Conservation (phyloP, 202 grass and related monocot species). For the Zizania palustris region DNA sequence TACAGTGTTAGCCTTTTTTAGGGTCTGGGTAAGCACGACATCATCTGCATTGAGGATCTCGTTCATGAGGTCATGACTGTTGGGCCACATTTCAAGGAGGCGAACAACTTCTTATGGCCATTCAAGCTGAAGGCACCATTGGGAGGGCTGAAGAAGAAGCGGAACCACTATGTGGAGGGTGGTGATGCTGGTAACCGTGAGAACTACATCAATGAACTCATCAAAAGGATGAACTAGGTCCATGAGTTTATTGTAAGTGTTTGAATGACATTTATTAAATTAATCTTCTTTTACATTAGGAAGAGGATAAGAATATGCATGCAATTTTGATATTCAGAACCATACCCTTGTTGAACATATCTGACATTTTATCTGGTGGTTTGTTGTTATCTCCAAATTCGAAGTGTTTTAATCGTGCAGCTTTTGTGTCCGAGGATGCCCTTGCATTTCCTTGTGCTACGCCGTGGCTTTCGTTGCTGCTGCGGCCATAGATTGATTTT, state of each 20-base stretch:
- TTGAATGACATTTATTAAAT: neutral
- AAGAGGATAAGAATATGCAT: slow-evolving; percentile 32
- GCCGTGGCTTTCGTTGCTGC: too few relatives aligned
- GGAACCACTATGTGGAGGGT: slow-evolving; percentile 87
- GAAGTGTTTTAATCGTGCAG: neutral
- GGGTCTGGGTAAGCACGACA: slow-evolving; percentile 64
- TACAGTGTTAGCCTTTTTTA: slow-evolving; percentile 4
- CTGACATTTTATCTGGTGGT: neutral
- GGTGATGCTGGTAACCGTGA: slow-evolving; percentile 87
- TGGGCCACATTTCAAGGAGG: slow-evolving; percentile 84
- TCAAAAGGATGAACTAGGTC: slow-evolving; percentile 81
- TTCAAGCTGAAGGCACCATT: slow-evolving; percentile 83
- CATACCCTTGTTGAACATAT: slow-evolving; percentile 13
- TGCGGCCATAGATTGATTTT: too few relatives aligned
- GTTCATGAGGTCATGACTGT: slow-evolving; percentile 86
- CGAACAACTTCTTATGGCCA: slow-evolving; percentile 86
- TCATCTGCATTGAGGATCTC: slow-evolving; percentile 83
- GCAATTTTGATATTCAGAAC: slow-evolving; percentile 50
- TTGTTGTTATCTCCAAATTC: neutral
- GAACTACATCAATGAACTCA: slow-evolving; percentile 84
- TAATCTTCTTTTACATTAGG: slow-evolving; percentile 39
- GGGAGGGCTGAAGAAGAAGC: slow-evolving; percentile 82
- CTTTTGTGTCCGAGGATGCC: too few relatives aligned
- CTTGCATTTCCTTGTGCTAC: too few relatives aligned
- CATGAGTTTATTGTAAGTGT: slow-evolving; percentile 4